Evolutionary conservation across 31 red algal species (phyloP).

Genomic region (Asparagopsis taxiformis): DNA sequence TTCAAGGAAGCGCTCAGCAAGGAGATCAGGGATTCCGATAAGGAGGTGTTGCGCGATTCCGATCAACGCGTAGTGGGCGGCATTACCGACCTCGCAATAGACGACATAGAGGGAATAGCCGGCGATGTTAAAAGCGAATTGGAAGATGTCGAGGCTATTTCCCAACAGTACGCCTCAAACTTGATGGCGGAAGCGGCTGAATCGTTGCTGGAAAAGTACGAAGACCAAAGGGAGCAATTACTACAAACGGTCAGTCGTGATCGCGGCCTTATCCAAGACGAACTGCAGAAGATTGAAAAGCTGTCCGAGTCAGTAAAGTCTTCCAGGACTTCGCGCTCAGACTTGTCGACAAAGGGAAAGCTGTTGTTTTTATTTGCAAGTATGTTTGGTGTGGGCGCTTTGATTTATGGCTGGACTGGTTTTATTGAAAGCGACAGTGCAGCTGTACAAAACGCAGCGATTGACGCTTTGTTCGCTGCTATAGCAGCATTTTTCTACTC

Average conservation of each 20-base stretch:
- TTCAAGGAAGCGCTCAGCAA: too few relatives aligned
- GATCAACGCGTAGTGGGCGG: conserved; percentile 4
- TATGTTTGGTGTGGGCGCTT: conserved; percentile 18
- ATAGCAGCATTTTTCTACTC: conserved; percentile 15
- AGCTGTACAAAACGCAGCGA: conserved; percentile 13
- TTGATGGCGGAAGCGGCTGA: conserved; percentile 41
- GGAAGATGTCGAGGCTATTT: conserved; percentile 2
- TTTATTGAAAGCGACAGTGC: conserved; percentile 14
- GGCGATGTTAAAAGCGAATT: conserved; percentile 15
- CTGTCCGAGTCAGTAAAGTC: neutral
- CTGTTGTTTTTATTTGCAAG: conserved; percentile 8
- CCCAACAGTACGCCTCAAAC: neutral
- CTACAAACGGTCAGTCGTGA: conserved; percentile 18
- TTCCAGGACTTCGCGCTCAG: neutral
- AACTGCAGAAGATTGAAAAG: conserved; percentile 17
- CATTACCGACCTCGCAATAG: conserved; percentile 4
- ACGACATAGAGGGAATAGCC: conserved; percentile 25
- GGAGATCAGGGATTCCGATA: too few relatives aligned
- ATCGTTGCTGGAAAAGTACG: conserved; percentile 38
- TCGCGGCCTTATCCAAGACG: conserved; percentile 29
- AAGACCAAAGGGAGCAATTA: conserved; percentile 27
- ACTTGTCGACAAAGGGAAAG: neutral
- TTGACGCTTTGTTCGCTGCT: conserved; percentile 20
- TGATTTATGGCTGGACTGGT: conserved; percentile 24
- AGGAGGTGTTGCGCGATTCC: too few relatives aligned